A percentile compares a stretch with the other conserved stretches of the same genome.
These are phyloP conservation scores for Hyparrhenia diplandra DNA, from an alignment of 176 grass and related monocot genomes.

Conservation along the genomic window DNA sequence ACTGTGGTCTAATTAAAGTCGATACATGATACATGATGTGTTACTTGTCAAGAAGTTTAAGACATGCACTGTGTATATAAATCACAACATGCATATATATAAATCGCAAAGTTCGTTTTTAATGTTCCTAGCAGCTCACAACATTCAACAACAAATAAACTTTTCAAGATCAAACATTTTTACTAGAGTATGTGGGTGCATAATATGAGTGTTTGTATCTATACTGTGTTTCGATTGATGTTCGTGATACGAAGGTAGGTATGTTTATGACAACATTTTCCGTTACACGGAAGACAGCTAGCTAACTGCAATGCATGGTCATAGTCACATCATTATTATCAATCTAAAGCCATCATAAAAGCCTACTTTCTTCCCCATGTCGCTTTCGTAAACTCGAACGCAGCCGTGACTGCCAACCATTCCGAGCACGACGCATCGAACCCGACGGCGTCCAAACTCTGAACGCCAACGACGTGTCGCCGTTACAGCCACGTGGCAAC, in stretches of 20 bases:
- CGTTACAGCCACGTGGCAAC: background rate
- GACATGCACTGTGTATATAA: too few relatives aligned
- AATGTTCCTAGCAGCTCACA: too few relatives aligned
- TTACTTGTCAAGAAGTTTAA: too few relatives aligned
- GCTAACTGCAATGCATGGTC: background rate
- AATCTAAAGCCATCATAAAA: slow-evolving; percentile 9
- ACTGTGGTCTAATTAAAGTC: too few relatives aligned
- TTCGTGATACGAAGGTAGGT: background rate
- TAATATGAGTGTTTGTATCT: background rate
- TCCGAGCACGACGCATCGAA: background rate
- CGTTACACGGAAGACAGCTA: background rate
- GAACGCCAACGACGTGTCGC: slow-evolving; percentile 15
- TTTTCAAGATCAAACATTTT: too few relatives aligned
- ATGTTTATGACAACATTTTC: background rate
- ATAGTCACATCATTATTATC: background rate
- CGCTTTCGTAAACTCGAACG: background rate
- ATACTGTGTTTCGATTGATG: background rate
- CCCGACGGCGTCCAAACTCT: background rate
- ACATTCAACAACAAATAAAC: too few relatives aligned
- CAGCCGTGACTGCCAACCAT: too few relatives aligned
- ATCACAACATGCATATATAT: too few relatives aligned
- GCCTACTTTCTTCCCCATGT: background rate
- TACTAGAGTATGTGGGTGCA: too few relatives aligned
- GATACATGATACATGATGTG: too few relatives aligned
- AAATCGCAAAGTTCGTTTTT: too few relatives aligned